A percentile compares a stretch with the other conserved stretches of the same genome.
Conservation (phyloP, 1,284 basidiomycete species). For the Marasmius oreades region DNA sequence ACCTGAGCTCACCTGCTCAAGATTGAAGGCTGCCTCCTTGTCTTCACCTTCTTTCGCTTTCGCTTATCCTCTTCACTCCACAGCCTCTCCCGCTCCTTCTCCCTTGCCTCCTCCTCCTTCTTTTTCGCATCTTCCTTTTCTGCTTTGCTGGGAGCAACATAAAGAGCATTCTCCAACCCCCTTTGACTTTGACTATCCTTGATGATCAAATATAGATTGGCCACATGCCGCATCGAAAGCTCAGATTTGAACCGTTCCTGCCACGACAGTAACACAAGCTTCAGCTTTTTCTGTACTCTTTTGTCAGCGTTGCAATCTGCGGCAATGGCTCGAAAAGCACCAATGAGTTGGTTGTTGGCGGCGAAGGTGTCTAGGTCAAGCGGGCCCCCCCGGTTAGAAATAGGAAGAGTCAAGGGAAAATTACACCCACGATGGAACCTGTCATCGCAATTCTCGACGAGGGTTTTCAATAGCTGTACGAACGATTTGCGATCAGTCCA, state of each 20-base stretch:
- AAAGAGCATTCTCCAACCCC: constrained; percentile 6
- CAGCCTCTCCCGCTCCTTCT: constrained; percentile 42
- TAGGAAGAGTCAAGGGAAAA: not conserved
- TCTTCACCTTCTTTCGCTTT: constrained; percentile 33
- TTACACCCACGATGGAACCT: constrained; percentile 39
- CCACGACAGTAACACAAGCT: constrained; percentile 83
- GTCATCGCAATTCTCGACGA: constrained; percentile 78
- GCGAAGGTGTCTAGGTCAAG: constrained; percentile 83
- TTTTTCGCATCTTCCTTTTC: constrained; percentile 52
- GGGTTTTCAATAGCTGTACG: constrained; percentile 78
- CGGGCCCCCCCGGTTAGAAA: not conserved
- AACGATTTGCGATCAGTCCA: not conserved
- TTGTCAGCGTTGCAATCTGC: constrained; percentile 66
- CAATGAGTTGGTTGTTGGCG: constrained; percentile 80
- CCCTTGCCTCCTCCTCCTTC: constrained; percentile 50
- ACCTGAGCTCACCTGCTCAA: constrained; percentile 58
- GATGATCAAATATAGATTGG: constrained; percentile 67
- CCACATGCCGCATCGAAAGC: constrained; percentile 74
- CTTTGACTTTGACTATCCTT: constrained; percentile 29
- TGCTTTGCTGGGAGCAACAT: constrained; percentile 26
- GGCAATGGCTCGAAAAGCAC: constrained; percentile 75
- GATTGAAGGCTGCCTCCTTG: constrained; percentile 68
- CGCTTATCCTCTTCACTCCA: no score
- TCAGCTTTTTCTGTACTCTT: constrained; percentile 84
- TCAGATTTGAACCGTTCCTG: constrained; percentile 82